Percentiles rank a stretch among this genome's conserved stretches.
Evolutionary conservation across 805 yeast species (phyloP).

Genomic region (Saccharomycopsis fibuligera): DNA sequence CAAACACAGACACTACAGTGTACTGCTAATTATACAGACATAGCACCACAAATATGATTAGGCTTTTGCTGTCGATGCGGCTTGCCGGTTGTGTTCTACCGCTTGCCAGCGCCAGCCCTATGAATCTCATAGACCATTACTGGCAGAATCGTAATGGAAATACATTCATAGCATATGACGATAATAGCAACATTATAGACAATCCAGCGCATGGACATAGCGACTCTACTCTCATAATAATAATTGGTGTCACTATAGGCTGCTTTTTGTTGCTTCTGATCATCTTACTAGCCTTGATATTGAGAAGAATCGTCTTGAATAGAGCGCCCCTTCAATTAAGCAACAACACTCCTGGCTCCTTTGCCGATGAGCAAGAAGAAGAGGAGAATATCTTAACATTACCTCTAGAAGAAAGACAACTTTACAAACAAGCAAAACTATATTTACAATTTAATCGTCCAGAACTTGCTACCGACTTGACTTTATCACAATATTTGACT

Average conservation of each 20-base stretch:
- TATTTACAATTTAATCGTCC: constrained; percentile 36
- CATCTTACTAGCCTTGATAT: constrained; percentile 4
- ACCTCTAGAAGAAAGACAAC: constrained; percentile 31
- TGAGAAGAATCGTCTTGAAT: background rate
- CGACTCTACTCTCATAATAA: background rate
- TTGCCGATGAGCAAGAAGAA: constrained; percentile 21
- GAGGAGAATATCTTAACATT: constrained; percentile 13
- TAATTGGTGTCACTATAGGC: constrained; percentile 7
- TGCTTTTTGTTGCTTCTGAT: constrained; percentile 1
- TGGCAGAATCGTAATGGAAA: no score
- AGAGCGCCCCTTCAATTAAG: constrained; percentile 21
- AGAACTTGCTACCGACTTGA: constrained; percentile 33
- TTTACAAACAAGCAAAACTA: constrained; percentile 36
- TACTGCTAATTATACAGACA: no score
- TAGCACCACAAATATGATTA: no score
- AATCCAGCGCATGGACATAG: background rate
- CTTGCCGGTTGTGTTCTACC: no score
- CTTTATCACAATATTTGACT: constrained; percentile 51
- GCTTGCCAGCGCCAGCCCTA: no score
- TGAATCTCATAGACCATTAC: no score
- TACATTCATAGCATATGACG: no score
- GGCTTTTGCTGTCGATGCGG: no score
- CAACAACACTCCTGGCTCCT: constrained; percentile 24
- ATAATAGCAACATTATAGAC: no score
- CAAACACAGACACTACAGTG: no score